Evolutionary conservation across 805 yeast genomes (phyloP).

Genomic region (Spathaspora arborariae): DNA sequence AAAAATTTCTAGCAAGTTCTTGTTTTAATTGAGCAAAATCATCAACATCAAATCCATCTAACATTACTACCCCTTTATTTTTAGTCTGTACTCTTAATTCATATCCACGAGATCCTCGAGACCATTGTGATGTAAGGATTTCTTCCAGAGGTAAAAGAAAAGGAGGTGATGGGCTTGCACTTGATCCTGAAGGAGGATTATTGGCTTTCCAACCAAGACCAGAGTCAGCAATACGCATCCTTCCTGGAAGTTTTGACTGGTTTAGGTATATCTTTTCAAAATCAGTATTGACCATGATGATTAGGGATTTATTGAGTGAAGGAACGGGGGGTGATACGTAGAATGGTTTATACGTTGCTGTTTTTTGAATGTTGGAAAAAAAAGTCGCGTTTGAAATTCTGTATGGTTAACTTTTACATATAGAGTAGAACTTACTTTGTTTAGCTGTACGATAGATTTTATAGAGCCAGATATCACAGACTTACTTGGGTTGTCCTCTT

Average conservation of each 20-base stretch:
- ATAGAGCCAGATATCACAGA: no score
- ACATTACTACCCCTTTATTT: constrained; percentile 75
- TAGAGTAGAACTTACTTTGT: no score
- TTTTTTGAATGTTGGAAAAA: neutral
- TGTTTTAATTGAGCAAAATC: constrained; percentile 79
- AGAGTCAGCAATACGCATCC: constrained; percentile 92
- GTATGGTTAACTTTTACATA: neutral
- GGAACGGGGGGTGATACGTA: neutral
- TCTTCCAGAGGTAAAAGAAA: constrained; percentile 86
- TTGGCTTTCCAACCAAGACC: constrained; percentile 92
- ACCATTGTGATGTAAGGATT: constrained; percentile 78
- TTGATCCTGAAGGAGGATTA: constrained; percentile 2
- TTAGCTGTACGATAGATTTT: no score
- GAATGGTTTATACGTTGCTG: neutral
- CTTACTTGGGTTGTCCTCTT: no score
- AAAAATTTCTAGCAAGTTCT: constrained; percentile 76
- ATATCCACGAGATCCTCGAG: constrained; percentile 88
- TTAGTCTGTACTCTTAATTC: constrained; percentile 88
- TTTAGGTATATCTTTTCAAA: constrained; percentile 89
- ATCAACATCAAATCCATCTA: constrained; percentile 89
- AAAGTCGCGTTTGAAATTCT: neutral
- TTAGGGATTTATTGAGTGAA: neutral
- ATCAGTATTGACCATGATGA: constrained; percentile 53
- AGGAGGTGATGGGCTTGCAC: constrained; percentile 51
- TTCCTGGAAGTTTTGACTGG: constrained; percentile 78